Conservation (phyloP, 352 stramenopile species). For the Pythium biforme region DNA sequence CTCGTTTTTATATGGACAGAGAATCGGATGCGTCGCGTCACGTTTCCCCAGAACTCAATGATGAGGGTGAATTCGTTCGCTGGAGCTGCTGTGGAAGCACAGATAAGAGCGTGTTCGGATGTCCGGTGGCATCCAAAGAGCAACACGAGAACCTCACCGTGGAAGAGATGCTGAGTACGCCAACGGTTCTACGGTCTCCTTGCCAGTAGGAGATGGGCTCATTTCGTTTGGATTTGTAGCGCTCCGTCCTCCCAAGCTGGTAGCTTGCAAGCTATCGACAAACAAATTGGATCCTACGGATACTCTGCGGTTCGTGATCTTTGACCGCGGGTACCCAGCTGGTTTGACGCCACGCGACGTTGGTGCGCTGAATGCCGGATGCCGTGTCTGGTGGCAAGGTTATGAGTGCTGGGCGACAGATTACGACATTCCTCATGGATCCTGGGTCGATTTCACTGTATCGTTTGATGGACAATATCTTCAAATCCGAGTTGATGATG, state of each 20-base stretch:
- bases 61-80: slow-evolving; percentile 53
- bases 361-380: slow-evolving; percentile 31
- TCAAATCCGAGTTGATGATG: slow-evolving; percentile 42
- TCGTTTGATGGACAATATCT: slow-evolving; percentile 54
- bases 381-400: slow-evolving; percentile 40
- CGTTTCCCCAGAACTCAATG: slow-evolving; percentile 51
- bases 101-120: slow-evolving; percentile 52
- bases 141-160: slow-evolving; percentile 9
- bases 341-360: not conserved
- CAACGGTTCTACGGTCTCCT: not conserved
- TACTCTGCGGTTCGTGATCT: slow-evolving; percentile 39
- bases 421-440: slow-evolving; percentile 51
- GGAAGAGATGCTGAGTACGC: slow-evolving; percentile 17
- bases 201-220: too few relatives aligned
- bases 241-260: slow-evolving; percentile 35
- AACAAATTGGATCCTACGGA: slow-evolving; percentile 3
- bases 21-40: slow-evolving; percentile 44
- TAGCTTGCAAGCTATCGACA: slow-evolving; percentile 36
- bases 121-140: slow-evolving; percentile 27
- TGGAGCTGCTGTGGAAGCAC: slow-evolving; percentile 66
- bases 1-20: slow-evolving; percentile 1
- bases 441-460: slow-evolving; percentile 46
- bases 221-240: slow-evolving; percentile 25
- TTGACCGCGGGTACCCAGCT: slow-evolving; percentile 40
- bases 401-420: slow-evolving; percentile 50